phyloP scores from a whole-genome alignment of 2,329 filamentous ascomycete species.

The Aureobasidium sp. region DNA sequence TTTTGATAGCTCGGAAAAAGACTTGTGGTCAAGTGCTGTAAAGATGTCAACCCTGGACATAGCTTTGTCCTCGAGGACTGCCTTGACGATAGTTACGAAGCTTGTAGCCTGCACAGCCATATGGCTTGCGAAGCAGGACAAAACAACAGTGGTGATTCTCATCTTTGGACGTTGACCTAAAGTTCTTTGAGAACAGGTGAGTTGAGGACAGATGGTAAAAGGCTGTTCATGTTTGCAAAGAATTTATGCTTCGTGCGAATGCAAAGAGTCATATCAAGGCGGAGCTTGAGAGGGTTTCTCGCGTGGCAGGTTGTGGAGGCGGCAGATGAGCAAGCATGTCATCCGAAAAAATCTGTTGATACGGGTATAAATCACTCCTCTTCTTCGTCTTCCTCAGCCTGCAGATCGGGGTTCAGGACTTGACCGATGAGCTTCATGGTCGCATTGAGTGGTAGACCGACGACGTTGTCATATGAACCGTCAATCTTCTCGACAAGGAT shows the following conservation, averaged over 20 bases:
- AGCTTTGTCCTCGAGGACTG: neutral
- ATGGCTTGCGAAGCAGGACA: neutral
- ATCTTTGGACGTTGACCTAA: neutral
- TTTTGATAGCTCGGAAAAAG: neutral
- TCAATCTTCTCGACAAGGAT: slow-evolving; percentile 85
- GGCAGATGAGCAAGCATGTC: neutral
- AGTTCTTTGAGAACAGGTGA: neutral
- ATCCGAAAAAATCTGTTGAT: neutral
- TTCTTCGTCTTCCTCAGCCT: slow-evolving; percentile 43
- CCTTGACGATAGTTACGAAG: neutral
- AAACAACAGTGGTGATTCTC: neutral
- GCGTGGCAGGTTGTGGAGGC: neutral
- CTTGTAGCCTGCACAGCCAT: neutral
- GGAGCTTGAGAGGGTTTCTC: neutral
- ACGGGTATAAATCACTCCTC: neutral
- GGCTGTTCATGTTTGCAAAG: neutral
- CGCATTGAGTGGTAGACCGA: slow-evolving; percentile 75
- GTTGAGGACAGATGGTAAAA: neutral
- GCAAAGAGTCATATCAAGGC: neutral
- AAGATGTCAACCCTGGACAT: neutral
- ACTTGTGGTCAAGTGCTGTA: neutral
- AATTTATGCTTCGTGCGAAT: neutral
- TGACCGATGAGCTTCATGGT: slow-evolving; percentile 78
- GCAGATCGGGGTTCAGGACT: slow-evolving; percentile 65
- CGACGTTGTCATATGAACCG: slow-evolving; percentile 86